phyloP scores from a whole-genome alignment of 2,329 filamentous ascomycete species.

The Leptodontidium sp. region DNA sequence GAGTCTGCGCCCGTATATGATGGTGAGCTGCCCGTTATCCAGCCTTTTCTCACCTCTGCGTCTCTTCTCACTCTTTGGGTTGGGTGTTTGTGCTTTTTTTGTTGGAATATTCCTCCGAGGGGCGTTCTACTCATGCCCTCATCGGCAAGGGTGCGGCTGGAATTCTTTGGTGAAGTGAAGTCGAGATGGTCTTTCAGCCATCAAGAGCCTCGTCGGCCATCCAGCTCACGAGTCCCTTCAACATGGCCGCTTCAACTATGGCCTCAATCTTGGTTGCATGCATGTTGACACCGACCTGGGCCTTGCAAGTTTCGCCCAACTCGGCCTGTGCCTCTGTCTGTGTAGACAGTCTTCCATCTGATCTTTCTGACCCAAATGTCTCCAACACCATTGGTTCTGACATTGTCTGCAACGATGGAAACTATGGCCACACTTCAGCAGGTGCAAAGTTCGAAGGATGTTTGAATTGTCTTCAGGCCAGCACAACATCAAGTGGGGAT shows the following conservation, averaged over 20 bases:
- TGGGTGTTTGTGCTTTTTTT: conserved; percentile 19
- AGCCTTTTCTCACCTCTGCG: conserved; percentile 15
- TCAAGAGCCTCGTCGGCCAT: conserved; percentile 8
- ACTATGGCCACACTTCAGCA: conserved; percentile 36
- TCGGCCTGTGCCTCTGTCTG: conserved; percentile 60
- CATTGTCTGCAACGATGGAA: conserved; percentile 48
- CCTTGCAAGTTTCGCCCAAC: conserved; percentile 58
- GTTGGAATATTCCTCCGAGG: conserved; percentile 5
- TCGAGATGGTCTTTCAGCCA: conserved; percentile 6
- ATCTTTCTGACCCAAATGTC: conserved; percentile 47
- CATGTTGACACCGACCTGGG: conserved; percentile 29
- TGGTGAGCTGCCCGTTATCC: conserved; percentile 16
- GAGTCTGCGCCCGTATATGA: conserved; percentile 24
- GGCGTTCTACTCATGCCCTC: conserved; percentile 22
- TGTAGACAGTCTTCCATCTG: conserved; percentile 49
- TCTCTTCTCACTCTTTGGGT: conserved; percentile 15
- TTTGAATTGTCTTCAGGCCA: conserved; percentile 44
- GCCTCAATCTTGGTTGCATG: background rate
- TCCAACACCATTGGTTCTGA: conserved; percentile 56
- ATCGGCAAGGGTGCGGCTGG: conserved; percentile 22
- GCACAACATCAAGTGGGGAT: conserved; percentile 35
- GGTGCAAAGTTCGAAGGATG: conserved; percentile 43
- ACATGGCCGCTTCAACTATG: conserved; percentile 15
- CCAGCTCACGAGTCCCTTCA: background rate
- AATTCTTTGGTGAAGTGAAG: conserved; percentile 15